phyloP scores from a whole-genome alignment of 2,329 filamentous ascomycete genomes.

The Atkinsonella texensis region DNA sequence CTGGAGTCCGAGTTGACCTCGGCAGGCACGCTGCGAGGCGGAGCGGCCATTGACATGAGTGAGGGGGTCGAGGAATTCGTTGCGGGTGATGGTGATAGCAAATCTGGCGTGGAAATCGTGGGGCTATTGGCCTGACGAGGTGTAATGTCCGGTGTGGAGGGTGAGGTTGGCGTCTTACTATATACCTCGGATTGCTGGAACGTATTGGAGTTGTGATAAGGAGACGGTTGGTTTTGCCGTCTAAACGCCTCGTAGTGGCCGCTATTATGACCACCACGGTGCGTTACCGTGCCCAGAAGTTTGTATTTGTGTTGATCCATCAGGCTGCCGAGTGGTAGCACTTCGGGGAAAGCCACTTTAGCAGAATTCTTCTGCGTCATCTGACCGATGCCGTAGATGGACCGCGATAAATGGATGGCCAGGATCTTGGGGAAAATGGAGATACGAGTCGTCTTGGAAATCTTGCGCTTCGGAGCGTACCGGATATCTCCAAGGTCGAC shows the following conservation, averaged over 20 bases:
- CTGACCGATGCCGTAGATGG: constrained; percentile 70
- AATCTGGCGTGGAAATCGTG: constrained; percentile 34
- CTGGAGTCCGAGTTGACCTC: constrained; percentile 16
- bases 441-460: constrained; percentile 79
- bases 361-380: constrained; percentile 86
- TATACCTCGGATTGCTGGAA: constrained; percentile 68
- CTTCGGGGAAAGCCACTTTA: constrained; percentile 85
- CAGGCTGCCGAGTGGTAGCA: constrained; percentile 69
- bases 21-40: constrained; percentile 21
- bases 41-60: constrained; percentile 19
- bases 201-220: constrained; percentile 70
- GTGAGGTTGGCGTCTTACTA: constrained; percentile 46
- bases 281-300: constrained; percentile 76
- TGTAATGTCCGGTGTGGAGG: constrained; percentile 34
- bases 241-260: constrained; percentile 97
- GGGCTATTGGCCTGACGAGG: constrained; percentile 29
- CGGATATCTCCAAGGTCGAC: constrained; percentile 64
- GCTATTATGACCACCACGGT: constrained; percentile 91
- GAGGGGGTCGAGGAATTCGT: constrained; percentile 25
- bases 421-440: constrained; percentile 80
- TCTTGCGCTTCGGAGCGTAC: constrained; percentile 67
- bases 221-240: constrained; percentile 65
- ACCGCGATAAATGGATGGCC: constrained; percentile 83
- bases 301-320: constrained; percentile 70
- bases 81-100: constrained; percentile 27